Evolutionary conservation across 345 rosid genomes (phyloP), one percentile per base, ranked within the genome.

Genomic region (Cochlearia excelsa): DNA sequence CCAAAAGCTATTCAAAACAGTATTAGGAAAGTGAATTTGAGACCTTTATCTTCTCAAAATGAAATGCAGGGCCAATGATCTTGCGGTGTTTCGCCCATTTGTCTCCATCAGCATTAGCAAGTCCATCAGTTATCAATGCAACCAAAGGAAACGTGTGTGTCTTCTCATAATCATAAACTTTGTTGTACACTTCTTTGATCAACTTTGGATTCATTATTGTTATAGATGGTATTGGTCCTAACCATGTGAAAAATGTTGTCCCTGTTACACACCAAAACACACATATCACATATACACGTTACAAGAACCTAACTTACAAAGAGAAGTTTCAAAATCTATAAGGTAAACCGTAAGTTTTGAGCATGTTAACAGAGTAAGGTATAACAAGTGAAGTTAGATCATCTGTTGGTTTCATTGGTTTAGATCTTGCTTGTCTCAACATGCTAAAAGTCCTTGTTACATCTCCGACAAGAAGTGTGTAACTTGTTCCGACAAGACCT

Each of bases 181-280:
- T 77, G 39, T 26, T 51, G 30, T 63, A 63, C 30, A 79, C 63
- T 7, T 77, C 78, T 61, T 68, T 81, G 33, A 77, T 66, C 16
- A 71, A 57, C 30, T 76, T 60, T 4, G 80, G 81, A 27, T 79
- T 57, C 71, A 48, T 71, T 46, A 79, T 70, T 46, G 47, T 69
- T 52, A 78, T 61, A 23, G 66, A 70, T 28, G 84, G 80, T 28
- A 29, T 33, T 0, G 89, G 81, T 37, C 80, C 84, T 8, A 45
- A 1, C 88, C 85, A 78, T n/a, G 40, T 63, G 46, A 71, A 77
- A 11, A 56, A 72, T 6, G 63, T 66, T 9, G 60, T 79, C 8
- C 84, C 86, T 76, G 75, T 76, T 26, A 39, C 45, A 54, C 23
- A 16, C 23, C 23, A 16, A 16, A 16, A 16, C 23, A 16, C 23